These are phyloP conservation scores for Quercus suber DNA, from an alignment of 306 rosid species.

Conservation along the genomic window DNA sequence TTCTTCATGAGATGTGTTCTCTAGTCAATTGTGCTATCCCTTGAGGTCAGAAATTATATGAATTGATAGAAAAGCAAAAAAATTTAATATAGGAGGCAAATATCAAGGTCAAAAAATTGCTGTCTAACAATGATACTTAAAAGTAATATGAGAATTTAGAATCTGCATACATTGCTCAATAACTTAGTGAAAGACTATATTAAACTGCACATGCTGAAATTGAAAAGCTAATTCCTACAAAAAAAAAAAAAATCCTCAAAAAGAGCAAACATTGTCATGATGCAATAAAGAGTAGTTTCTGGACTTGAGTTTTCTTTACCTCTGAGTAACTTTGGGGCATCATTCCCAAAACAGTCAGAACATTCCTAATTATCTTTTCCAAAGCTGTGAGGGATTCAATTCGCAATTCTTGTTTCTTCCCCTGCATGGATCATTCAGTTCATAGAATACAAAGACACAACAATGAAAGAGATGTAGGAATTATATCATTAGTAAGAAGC, in stretches of 20 bases:
- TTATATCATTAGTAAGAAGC: slow-evolving; percentile 15
- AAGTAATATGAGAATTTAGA: too few species aligned
- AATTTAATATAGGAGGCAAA: background rate
- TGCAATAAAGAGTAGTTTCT: slow-evolving; percentile 17
- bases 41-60: background rate
- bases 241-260: background rate
- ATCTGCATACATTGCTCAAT: too few species aligned
- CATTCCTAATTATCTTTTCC: slow-evolving; percentile 55
- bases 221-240: too few species aligned
- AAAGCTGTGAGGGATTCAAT: slow-evolving; percentile 79
- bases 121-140: too few species aligned
- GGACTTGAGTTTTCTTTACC: slow-evolving; percentile 40
- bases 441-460: slow-evolving; percentile 6
- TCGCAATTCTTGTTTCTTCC: slow-evolving; percentile 67
- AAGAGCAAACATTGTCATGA: background rate
- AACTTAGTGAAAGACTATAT: too few species aligned
- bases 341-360: slow-evolving; percentile 63
- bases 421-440: slow-evolving; percentile 44
- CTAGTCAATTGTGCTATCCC: too few species aligned
- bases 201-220: too few species aligned
- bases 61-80: background rate
- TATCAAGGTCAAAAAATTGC: background rate
- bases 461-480: background rate
- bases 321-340: slow-evolving; percentile 68
- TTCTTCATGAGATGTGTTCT: too few species aligned